phyloP scores from a whole-genome alignment of 2,329 filamentous ascomycete genomes.

The Beauveria pseudobassiana region DNA sequence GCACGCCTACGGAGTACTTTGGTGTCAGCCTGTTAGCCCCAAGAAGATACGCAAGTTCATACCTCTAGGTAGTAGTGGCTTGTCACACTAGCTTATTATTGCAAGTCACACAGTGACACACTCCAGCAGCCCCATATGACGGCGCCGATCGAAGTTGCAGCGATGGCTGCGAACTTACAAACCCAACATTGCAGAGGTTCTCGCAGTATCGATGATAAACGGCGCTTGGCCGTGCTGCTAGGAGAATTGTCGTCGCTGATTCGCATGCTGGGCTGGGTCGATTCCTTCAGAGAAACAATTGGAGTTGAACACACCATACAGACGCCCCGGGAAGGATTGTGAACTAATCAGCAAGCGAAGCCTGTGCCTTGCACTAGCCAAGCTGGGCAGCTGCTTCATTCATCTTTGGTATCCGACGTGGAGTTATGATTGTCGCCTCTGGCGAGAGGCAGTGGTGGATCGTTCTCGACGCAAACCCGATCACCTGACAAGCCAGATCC shows the following conservation, averaged over 20 bases:
- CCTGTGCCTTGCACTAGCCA: background rate
- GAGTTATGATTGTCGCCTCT: background rate
- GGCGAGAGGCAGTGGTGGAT: background rate
- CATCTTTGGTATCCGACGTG: background rate
- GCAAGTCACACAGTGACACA: background rate
- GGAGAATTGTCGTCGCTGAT: too few species aligned
- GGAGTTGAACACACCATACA: background rate
- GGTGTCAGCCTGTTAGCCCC: background rate
- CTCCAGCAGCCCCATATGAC: conserved; percentile 3
- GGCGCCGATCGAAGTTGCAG: background rate
- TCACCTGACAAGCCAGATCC: background rate
- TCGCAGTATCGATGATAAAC: background rate
- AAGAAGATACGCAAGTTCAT: background rate
- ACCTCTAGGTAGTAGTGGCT: background rate
- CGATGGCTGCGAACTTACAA: background rate
- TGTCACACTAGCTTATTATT: background rate
- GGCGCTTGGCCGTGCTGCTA: too few species aligned
- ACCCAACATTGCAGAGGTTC: background rate
- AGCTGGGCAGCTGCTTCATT: background rate
- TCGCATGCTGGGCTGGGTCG: background rate
- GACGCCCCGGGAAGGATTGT: background rate
- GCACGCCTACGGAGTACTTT: background rate
- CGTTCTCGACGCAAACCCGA: background rate
- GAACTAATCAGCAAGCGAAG: background rate
- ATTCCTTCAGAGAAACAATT: background rate